Evolutionary conservation across 176 grass and related monocot genomes (phyloP), one percentile per base, ranked within the genome.

Genomic region (Metroxylon sagu): DNA sequence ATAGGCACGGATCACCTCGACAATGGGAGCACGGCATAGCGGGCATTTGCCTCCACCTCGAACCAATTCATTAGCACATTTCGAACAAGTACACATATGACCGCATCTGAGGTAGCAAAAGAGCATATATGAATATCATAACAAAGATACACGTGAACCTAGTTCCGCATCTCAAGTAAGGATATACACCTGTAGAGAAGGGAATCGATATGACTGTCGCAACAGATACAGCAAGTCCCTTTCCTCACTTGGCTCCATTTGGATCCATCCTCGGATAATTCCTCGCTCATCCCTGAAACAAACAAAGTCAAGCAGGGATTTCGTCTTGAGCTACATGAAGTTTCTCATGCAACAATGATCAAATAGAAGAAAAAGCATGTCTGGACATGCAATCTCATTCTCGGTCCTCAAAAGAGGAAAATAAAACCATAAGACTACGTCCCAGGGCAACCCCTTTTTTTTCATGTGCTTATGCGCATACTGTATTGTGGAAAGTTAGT

Each of bases 71-170:
- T 98, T 89, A 0, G 93, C 93, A 18, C 93, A 98, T 76, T 88
- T 92, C 6, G 81, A 84, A 56, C 93, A 98, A 18, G 93, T 98
- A 67, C 93, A 98, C 93, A 98, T 98, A 79, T 98, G 93, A 58
- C 93, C 93, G 29, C 93, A 98, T 85, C 93, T 98, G 71, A 65
- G 50, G 25, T 10, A 53, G 3, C 31, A 5, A 5, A 39, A 17
- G 18, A 35, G 18, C 5, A 4, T 28, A 27, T 19, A 56, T 43
- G 35, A 43, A 10, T 3, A 39, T 12, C 35, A 1, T 2, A 39
- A 39, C 35, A 12, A 14, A 43, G 12, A 10, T 43, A 43, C 8
- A 43, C 12, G 35, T 12, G 35, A 43, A 43, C 8, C 35, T 43
- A 43, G 35, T 43, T 14, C 8, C 10, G 8, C 35, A 14, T 43